Conservation (phyloP, 2,329 filamentous ascomycete genomes). For the Hypoxylon rubiginosum region DNA sequence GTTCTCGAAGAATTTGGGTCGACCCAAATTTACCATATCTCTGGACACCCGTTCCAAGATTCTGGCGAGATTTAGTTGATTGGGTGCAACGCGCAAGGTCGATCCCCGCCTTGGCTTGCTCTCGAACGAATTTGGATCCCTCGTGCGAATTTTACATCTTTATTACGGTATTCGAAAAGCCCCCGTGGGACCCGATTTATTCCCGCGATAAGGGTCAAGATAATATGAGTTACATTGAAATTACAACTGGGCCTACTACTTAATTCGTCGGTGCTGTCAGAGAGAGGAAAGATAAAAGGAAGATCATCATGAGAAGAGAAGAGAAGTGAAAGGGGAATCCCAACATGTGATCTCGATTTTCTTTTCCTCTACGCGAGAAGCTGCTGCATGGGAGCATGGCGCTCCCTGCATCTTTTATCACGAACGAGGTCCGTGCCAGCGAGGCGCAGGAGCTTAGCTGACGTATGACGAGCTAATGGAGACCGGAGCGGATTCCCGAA, state of each 20-base stretch:
- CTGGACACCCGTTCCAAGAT: constrained; percentile 17
- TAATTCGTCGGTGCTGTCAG: neutral
- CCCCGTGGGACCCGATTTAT: neutral
- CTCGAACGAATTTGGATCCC: neutral
- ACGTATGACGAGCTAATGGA: constrained; percentile 12
- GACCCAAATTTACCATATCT: constrained; percentile 3
- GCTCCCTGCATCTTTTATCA: neutral
- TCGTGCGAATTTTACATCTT: neutral
- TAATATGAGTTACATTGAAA: too few relatives aligned
- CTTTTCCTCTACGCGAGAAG: neutral
- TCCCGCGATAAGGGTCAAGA: too few relatives aligned
- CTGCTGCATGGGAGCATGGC: neutral
- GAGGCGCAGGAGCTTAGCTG: constrained; percentile 12
- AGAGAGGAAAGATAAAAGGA: neutral
- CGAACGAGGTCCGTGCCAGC: constrained; percentile 2
- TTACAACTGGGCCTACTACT: too few relatives aligned
- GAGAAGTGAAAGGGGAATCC: neutral
- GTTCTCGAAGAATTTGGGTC: neutral
- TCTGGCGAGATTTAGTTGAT: constrained; percentile 6
- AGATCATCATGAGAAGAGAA: too few relatives aligned
- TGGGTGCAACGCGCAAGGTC: constrained; percentile 1
- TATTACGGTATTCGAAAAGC: neutral
- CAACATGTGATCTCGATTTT: constrained; percentile 12
- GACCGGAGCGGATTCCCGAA: constrained; percentile 13
- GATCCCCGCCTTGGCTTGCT: neutral